phyloP scores from a whole-genome alignment of 345 rosid species.

The Corchorus olitorius region DNA sequence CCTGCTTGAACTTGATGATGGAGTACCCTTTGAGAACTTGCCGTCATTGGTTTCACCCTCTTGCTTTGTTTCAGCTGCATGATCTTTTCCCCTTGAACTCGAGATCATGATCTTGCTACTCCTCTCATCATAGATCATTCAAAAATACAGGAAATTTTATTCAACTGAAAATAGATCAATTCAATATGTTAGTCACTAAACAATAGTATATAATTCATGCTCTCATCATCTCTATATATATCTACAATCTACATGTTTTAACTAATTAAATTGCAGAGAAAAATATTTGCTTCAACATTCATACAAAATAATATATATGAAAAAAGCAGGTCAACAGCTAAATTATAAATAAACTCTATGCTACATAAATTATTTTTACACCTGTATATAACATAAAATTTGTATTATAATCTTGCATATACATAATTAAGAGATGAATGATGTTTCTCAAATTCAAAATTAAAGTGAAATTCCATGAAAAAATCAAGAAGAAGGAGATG shows the following conservation, averaged over 20 bases:
- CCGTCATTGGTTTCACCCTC: slow-evolving; percentile 43
- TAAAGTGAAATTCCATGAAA: background rate
- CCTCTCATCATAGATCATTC: slow-evolving; percentile 45
- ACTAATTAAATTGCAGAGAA: background rate
- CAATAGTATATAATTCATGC: background rate
- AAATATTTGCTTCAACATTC: background rate
- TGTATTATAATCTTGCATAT: background rate
- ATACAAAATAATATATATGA: no score
- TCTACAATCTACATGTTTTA: background rate
- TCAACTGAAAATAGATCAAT: slow-evolving; percentile 6
- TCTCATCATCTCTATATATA: background rate
- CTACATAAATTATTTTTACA: background rate
- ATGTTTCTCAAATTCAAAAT: background rate
- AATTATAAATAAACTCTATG: background rate
- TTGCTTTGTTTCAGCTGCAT: slow-evolving; percentile 55
- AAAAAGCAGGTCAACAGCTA: slow-evolving; percentile 27
- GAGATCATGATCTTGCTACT: slow-evolving; percentile 49
- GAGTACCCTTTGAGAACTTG: slow-evolving; percentile 15
- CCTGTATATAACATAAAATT: background rate
- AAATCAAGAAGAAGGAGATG: background rate
- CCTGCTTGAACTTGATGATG: slow-evolving; percentile 45
- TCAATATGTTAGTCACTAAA: no score
- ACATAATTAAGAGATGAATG: background rate
- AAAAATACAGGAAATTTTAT: background rate
- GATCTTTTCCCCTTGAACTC: slow-evolving; percentile 51